These are phyloP conservation scores for Oryza nivara DNA, from an alignment of 176 grass and related monocot species.

Conservation along the genomic window DNA sequence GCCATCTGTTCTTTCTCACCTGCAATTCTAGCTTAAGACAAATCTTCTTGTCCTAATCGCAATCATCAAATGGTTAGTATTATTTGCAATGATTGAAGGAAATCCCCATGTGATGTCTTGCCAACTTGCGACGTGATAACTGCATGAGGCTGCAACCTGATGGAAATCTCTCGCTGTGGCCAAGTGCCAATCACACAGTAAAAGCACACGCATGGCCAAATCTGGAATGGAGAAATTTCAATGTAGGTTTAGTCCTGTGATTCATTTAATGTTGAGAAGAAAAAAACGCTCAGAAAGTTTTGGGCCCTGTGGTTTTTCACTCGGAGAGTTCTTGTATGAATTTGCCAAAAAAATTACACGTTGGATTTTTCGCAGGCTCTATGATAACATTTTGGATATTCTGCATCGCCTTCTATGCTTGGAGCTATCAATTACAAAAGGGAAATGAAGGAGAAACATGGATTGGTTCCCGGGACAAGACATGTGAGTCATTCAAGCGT, in stretches of 20 bases:
- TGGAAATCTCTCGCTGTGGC: constrained; percentile 9
- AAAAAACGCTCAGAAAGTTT: not conserved
- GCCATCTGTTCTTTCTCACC: constrained; percentile 32
- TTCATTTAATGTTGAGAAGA: not conserved
- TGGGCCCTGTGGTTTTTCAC: not conserved
- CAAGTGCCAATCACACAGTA: constrained; percentile 3
- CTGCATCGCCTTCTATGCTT: not conserved
- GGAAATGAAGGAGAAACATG: not conserved
- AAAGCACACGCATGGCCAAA: constrained; percentile 6
- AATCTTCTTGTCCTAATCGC: constrained; percentile 29
- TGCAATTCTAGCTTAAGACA: constrained; percentile 35
- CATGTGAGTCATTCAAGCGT: constrained; percentile 33
- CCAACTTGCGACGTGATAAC: constrained; percentile 39
- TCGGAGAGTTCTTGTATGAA: not conserved
- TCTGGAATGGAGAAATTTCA: not conserved
- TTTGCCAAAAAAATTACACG: not conserved
- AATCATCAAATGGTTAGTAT: constrained; percentile 34
- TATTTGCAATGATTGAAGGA: constrained; percentile 48
- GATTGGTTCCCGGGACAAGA: constrained; percentile 14
- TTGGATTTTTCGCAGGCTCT: not conserved
- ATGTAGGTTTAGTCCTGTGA: not conserved
- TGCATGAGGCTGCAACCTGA: constrained; percentile 29
- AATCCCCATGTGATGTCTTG: constrained; percentile 42
- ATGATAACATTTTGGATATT: not conserved
- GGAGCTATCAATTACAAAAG: not conserved